Percentiles rank a stretch among this genome's conserved stretches.
phyloP scores from a whole-genome alignment of 495 filamentous ascomycete genomes.

The Aspergillus biplanus region DNA sequence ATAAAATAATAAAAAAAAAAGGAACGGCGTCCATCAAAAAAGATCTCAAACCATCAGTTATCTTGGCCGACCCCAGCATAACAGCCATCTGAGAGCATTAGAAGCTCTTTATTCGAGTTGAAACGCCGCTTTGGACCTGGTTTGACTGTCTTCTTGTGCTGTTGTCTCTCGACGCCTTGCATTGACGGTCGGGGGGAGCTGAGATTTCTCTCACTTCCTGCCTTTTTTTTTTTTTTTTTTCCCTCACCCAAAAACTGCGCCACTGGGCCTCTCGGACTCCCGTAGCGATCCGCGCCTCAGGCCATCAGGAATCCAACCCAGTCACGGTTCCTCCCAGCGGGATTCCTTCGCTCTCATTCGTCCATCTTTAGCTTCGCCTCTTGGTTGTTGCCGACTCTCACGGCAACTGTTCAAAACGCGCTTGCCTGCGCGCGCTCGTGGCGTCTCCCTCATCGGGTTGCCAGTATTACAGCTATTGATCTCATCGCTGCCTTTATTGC shows the following conservation, averaged over 20 bases:
- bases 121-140: not conserved
- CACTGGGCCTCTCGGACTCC: slow-evolving; percentile 12
- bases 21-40: slow-evolving; percentile 23
- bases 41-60: slow-evolving; percentile 25
- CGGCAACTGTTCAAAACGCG: slow-evolving; percentile 15
- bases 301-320: slow-evolving; percentile 1
- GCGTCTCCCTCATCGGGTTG: slow-evolving; percentile 6
- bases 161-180: slow-evolving; percentile 15
- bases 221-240: slow-evolving; percentile 6
- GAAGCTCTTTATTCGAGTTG: slow-evolving; percentile 4
- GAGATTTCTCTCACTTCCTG: slow-evolving; percentile 14
- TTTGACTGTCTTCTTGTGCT: slow-evolving; percentile 10
- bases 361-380: not conserved
- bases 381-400: slow-evolving; percentile 12
- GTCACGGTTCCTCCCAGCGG: slow-evolving; percentile 10
- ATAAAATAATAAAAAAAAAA: slow-evolving; percentile 28
- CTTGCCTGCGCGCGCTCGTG: slow-evolving; percentile 17
- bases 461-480: slow-evolving; percentile 8
- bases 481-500: slow-evolving; percentile 5
- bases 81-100: slow-evolving; percentile 14
- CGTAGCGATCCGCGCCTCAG: slow-evolving; percentile 22
- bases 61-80: slow-evolving; percentile 22
- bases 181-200: slow-evolving; percentile 23
- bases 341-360: slow-evolving; percentile 13
- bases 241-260: slow-evolving; percentile 14